These are phyloP conservation scores for Alisma plantagoaquatica DNA, from an alignment of 106 monocot species.

Conservation along the genomic window DNA sequence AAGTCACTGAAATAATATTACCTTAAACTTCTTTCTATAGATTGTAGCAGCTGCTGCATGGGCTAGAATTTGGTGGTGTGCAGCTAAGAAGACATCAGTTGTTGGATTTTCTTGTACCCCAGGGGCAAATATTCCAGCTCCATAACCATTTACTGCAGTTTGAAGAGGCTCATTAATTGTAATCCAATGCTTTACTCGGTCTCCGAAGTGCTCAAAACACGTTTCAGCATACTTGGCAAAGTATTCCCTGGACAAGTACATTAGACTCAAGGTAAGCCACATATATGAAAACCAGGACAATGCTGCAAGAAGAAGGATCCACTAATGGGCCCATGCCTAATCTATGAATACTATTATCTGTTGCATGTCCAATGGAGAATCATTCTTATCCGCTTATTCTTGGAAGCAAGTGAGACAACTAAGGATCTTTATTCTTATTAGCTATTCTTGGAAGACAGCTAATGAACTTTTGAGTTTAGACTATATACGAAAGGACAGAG, in stretches of 20 bases:
- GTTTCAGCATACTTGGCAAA: slow-evolving; percentile 94
- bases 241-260: slow-evolving; percentile 75
- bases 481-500: too few species aligned
- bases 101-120: slow-evolving; percentile 37
- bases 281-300: too few species aligned
- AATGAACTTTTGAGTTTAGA: too few species aligned
- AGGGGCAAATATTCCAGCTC: slow-evolving; percentile 82
- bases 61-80: slow-evolving; percentile 81
- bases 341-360: too few species aligned
- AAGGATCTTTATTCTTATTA: too few species aligned
- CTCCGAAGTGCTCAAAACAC: slow-evolving; percentile 89
- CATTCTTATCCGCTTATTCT: too few species aligned
- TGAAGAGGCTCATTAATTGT: slow-evolving; percentile 98
- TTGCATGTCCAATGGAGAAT: too few species aligned
- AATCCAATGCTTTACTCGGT: slow-evolving; percentile 96
- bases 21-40: slow-evolving; percentile 81
- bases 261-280: too few species aligned
- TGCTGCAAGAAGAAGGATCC: too few species aligned
- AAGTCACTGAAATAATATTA: slow-evolving; percentile 1
- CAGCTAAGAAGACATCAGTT: slow-evolving; percentile 52
- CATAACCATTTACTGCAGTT: slow-evolving; percentile 84
- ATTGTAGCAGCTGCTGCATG: slow-evolving; percentile 81
- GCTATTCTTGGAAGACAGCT: too few species aligned
- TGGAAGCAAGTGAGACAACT: too few species aligned
- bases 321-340: too few species aligned